These are phyloP conservation scores for Pelargonium australe DNA, from an alignment of 441 rosid species.

Conservation along the genomic window DNA sequence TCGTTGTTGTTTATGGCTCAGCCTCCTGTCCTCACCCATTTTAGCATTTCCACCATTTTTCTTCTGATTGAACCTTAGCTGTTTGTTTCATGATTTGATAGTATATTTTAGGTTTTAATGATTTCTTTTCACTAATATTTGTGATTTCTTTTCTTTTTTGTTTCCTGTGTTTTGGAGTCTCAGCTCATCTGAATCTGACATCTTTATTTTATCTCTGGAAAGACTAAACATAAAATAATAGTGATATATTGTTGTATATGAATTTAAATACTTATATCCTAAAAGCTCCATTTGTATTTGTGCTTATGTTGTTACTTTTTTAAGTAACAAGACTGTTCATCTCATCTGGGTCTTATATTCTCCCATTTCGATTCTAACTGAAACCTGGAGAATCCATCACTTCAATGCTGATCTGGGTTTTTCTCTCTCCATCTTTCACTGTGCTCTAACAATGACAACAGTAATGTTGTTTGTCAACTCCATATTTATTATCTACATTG, in stretches of 20 bases:
- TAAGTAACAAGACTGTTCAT: slow-evolving; percentile 12
- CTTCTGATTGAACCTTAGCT: background rate
- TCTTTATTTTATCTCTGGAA: background rate
- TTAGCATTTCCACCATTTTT: no score
- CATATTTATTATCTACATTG: no score
- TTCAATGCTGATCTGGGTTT: slow-evolving; percentile 24
- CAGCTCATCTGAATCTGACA: no score
- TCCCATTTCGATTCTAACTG: slow-evolving; percentile 24
- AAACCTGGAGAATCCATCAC: slow-evolving; percentile 27
- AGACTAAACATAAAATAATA: background rate
- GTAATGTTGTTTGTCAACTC: no score
- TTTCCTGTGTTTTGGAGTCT: background rate
- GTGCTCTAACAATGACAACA: no score
- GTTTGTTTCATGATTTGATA: slow-evolving; percentile 36
- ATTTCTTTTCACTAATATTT: slow-evolving; percentile 24
- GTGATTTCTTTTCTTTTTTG: slow-evolving; percentile 8
- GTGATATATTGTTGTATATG: background rate
- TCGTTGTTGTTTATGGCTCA: no score
- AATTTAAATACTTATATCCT: slow-evolving; percentile 11
- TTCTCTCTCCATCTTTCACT: slow-evolving; percentile 9
- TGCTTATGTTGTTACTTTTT: background rate
- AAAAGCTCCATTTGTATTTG: slow-evolving; percentile 5
- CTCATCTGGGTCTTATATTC: slow-evolving; percentile 24
- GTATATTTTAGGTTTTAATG: slow-evolving; percentile 27
- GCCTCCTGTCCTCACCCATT: no score